Percentiles rank a stretch among this genome's conserved stretches.
These are phyloP conservation scores for Pseudocercospora fijiensis DNA, from an alignment of 2,329 filamentous ascomycete genomes.

Conservation along the genomic window DNA sequence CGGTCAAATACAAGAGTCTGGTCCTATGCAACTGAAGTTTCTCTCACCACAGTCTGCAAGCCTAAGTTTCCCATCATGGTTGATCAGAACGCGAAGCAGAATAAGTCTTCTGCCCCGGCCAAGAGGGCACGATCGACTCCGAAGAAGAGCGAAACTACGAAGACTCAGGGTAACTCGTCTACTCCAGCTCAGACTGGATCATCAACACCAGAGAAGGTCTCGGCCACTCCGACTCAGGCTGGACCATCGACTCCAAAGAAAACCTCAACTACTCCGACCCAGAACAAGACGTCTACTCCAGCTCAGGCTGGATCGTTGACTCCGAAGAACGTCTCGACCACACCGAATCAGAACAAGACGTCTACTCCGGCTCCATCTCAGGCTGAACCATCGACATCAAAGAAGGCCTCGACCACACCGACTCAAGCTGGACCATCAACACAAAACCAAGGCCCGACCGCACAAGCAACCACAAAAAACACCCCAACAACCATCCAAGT, in stretches of 20 bases:
- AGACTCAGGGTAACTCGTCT: not conserved
- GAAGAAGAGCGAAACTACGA: not conserved
- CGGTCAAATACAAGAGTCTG: too few species aligned
- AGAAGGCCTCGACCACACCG: too few species aligned
- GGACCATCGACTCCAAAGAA: too few species aligned
- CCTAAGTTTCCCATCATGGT: too few species aligned
- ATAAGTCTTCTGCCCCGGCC: not conserved
- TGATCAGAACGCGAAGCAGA: not conserved
- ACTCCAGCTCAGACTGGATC: not conserved
- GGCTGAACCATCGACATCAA: too few species aligned
- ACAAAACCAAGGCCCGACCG: not conserved
- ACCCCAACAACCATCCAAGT: not conserved
- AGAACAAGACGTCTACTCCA: too few species aligned
- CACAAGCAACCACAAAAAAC: not conserved
- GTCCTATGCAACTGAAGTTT: too few species aligned
- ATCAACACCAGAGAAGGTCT: not conserved
- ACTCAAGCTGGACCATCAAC: not conserved
- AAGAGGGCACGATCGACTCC: not conserved
- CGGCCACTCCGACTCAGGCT: not conserved
- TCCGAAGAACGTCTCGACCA: not conserved
- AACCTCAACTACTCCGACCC: too few species aligned
- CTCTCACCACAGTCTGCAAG: too few species aligned
- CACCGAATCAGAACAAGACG: too few species aligned
- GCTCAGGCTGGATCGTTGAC: not conserved
- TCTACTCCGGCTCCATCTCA: too few species aligned